A percentile compares a stretch with the other conserved stretches of the same genome.
phyloP scores from a whole-genome alignment of 768 basidiomycete species.

The Kwoniella sp. region DNA sequence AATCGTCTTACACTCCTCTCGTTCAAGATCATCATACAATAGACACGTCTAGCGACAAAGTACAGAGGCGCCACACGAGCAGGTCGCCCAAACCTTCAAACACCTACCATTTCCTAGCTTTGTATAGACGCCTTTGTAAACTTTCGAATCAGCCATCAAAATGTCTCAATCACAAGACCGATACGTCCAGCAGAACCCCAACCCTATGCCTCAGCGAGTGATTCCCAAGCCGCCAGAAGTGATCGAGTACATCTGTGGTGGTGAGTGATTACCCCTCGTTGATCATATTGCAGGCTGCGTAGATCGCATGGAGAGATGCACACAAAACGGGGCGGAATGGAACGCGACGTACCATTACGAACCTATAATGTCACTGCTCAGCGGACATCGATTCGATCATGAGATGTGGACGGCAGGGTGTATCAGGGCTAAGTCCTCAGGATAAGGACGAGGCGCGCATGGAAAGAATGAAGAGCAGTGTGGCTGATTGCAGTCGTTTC shows the following conservation, averaged over 20 bases:
- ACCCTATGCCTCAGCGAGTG: slow-evolving; percentile 36
- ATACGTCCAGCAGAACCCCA: slow-evolving; percentile 43
- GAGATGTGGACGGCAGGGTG: no score
- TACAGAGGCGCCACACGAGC: no score
- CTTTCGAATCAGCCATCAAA: slow-evolving; percentile 1
- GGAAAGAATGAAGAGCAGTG: no score
- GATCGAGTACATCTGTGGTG: slow-evolving; percentile 50
- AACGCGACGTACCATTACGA: not conserved
- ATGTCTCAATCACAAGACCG: slow-evolving; percentile 39
- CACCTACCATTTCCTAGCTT: not conserved
- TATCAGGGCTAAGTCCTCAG: no score
- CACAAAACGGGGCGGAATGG: no score
- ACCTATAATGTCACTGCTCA: no score
- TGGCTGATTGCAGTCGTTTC: not conserved
- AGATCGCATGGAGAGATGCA: not conserved
- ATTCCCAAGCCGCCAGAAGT: slow-evolving; percentile 36
- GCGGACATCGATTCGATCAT: no score
- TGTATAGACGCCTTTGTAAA: not conserved
- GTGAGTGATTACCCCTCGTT: slow-evolving; percentile 22
- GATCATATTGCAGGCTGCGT: not conserved
- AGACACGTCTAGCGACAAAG: no score
- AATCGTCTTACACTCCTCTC: no score
- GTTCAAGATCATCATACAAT: no score
- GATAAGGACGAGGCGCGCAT: no score
- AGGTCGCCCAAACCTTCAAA: not conserved